Evolutionary conservation across 805 yeast genomes (phyloP), one percentile per base, ranked within the genome.

Genomic region (Candida yuanshanica): DNA sequence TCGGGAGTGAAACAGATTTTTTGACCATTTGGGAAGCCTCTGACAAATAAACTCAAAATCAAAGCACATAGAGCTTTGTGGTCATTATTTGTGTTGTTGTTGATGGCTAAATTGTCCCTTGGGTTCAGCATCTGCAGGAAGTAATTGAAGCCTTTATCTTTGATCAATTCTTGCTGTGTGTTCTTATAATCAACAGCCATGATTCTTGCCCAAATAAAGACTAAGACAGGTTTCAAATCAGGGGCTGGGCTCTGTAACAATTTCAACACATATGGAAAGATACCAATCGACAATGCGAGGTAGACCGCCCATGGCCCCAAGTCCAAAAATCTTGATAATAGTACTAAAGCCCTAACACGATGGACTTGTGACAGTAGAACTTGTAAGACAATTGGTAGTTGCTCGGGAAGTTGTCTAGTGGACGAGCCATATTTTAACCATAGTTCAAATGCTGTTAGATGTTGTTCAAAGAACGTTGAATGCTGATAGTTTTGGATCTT

Each of bases 301-400:
- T 89, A 86, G 0, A 93, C 98, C 0, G 99, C 98, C 95, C 96
- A 88, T 0, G 99, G 96, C 0, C 99, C 99, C 27, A 93, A 65
- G 61, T 93, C 99, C 33, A 93, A 68, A 58, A 91, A 93, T 51
- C 86, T 77, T 4, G 95, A 83, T 11, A 93, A 69, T 42, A 93
- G 60, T 27, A 86, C 85, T 39, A 93, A 68, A 0, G 99, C 98
- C 22, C 98, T 66, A 13, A 91, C 73, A 46, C 99, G 75, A 63
- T 93, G 98, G 0, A 89, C 95, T 58, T 95, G 99, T 0, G 97
- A 90, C 26, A 93, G 65, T 25, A 93, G 69, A 9, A 93, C 97
- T 60, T 93, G 99, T 13, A 93, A 65, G 7, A 93, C 95, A 29
- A 93, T 87, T 0, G 99, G 97, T 13, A 93, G 66, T 62, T 93